A percentile compares a stretch with the other conserved stretches of the same genome.
These are phyloP conservation scores for Daldinia bambusicola DNA, from an alignment of 495 filamentous ascomycete species.

Conservation along the genomic window DNA sequence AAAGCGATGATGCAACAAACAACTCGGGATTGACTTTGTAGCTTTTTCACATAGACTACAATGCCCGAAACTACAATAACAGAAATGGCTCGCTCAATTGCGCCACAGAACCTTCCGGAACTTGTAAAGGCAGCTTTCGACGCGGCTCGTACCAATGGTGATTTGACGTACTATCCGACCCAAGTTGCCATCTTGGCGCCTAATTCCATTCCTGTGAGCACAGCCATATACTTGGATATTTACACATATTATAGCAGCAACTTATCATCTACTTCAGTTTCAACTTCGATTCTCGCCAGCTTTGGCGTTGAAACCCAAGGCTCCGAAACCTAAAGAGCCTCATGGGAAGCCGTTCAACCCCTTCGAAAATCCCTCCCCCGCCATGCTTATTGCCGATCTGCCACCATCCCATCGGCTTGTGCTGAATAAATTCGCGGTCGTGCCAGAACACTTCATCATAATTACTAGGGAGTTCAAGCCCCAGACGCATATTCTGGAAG, in stretches of 20 bases:
- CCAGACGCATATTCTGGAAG: conserved; percentile 75
- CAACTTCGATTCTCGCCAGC: conserved; percentile 83
- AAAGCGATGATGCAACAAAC: not conserved
- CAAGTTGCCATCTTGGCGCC: conserved; percentile 65
- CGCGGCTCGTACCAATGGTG: conserved; percentile 62
- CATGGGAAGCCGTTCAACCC: conserved; percentile 66
- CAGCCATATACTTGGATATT: not conserved
- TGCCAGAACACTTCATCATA: conserved; percentile 82
- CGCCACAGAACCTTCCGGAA: conserved; percentile 55
- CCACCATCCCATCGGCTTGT: conserved; percentile 71
- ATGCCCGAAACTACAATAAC: conserved; percentile 15
- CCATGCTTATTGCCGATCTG: conserved; percentile 70
- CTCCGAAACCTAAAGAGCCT: conserved; percentile 53
- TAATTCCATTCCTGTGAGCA: conserved; percentile 64
- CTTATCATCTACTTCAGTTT: conserved; percentile 54
- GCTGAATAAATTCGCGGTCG: conserved; percentile 85
- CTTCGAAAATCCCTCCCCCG: conserved; percentile 72
- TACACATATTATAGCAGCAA: not conserved
- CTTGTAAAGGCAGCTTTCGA: conserved; percentile 66
- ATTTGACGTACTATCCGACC: conserved; percentile 69
- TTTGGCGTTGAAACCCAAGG: conserved; percentile 75
- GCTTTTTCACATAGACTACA: not conserved
- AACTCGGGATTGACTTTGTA: not conserved
- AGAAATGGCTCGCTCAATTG: conserved; percentile 36
- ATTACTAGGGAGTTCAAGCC: conserved; percentile 71